Conservation (phyloP, 169 alveolate species). For the Cryptosporidium muris region DNA sequence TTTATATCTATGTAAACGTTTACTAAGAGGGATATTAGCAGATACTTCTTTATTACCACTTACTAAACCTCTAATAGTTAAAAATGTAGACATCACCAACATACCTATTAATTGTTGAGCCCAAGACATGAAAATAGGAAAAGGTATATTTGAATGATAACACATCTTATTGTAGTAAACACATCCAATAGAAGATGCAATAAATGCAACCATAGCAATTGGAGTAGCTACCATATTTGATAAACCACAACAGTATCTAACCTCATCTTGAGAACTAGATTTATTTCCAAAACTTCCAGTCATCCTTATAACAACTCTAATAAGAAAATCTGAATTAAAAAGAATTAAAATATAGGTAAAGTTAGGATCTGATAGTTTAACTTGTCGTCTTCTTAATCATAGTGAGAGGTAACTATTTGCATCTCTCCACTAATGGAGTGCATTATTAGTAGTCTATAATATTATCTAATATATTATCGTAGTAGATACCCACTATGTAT, state of each 20-base stretch:
- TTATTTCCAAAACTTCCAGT: conserved; percentile 69
- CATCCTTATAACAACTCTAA: neutral
- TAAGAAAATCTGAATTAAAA: no score
- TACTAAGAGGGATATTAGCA: conserved; percentile 58
- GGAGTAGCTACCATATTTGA: conserved; percentile 67
- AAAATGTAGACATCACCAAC: conserved; percentile 58
- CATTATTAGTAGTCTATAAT: no score
- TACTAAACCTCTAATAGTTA: conserved; percentile 51
- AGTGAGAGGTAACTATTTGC: no score
- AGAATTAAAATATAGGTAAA: no score
- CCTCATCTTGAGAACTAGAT: conserved; percentile 65
- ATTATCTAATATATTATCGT: no score
- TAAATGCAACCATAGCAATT: conserved; percentile 70
- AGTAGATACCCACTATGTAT: no score
- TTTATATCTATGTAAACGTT: conserved; percentile 61
- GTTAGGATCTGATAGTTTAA: no score
- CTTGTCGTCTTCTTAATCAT: no score
- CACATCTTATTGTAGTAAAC: conserved; percentile 62
- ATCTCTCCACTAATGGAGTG: no score
- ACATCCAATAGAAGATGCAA: conserved; percentile 59
- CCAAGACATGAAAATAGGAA: conserved; percentile 70
- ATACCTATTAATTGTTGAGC: conserved; percentile 70
- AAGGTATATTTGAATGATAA: conserved; percentile 41
- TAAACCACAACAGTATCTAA: conserved; percentile 65
- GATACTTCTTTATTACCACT: conserved; percentile 67